Base-by-base conservation (phyloP, 306 rosid species). In the Cajanus cajan region DNA sequence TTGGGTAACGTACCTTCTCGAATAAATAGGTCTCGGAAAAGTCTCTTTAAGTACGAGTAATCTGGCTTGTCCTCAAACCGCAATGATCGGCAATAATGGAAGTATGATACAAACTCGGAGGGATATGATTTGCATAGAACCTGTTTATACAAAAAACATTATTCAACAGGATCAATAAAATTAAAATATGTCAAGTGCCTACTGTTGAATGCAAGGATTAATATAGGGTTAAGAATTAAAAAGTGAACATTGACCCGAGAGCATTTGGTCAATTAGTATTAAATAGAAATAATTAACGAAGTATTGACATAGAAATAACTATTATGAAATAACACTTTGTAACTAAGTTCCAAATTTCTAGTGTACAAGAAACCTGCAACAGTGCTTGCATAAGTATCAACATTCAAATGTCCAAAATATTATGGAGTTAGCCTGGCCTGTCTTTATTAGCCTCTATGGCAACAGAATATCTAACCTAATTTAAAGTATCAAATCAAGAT, bases 51-150 rank as follows among this genome's bases (percentile, higher is more conserved):
- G 78, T 96, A 96, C 13, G 99, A 93, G 87, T 93, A 96, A 88
- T 96, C 99, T 62, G 99, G 99, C 82, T 96, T 96, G 90, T 96
- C 99, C 76, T 96, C 99, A 82, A 96, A 96, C 83, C 94, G 91
- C 90, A 96, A 82, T 14, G 99, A 84, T 15, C 98, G 97, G 80
- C 99, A 93, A 78, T 96, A 96, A 83, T 96, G 99, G 81, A 96
- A 96, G 85, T 90, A 96, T 59, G 99, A 96, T 67, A 93, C 96
- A 83, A 96, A 96, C 88, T 96, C 99, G 40, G 96, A 81, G 54
- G 99, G 94, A 85, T 84, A 82, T 68, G 99, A 82, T 86, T 90
- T 96, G 92, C 99, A 96, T 39, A 96, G 94, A 31, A 84, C 93
- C 99, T 96, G 89, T 84, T 68, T 66, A 79, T 15, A 79, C 82